Conservation (phyloP, 805 yeast genomes). For the Candida quercuum region DNA sequence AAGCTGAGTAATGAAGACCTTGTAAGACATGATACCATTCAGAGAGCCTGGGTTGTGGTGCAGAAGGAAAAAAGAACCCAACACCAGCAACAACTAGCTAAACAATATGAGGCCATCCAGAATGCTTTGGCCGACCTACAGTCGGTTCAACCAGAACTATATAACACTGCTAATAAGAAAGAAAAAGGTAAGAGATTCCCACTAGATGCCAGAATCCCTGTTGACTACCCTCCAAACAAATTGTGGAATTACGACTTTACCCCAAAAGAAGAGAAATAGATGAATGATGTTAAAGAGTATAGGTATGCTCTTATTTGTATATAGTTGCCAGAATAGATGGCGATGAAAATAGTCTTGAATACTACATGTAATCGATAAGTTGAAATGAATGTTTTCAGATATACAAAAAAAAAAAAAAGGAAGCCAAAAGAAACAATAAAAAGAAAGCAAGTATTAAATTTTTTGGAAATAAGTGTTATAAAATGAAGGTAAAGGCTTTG, state of each 20-base stretch:
- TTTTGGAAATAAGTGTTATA: background rate
- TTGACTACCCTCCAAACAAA: conserved; percentile 79
- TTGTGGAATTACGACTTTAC: conserved; percentile 67
- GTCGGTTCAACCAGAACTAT: conserved; percentile 46
- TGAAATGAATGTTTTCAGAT: no score
- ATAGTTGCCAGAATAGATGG: no score
- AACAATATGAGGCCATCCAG: conserved; percentile 61
- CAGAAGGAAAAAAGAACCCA: conserved; percentile 46
- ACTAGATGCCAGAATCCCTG: conserved; percentile 80
- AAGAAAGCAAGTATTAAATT: background rate
- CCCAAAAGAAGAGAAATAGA: conserved; percentile 16
- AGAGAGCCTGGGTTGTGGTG: conserved; percentile 72
- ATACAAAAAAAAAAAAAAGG: background rate
- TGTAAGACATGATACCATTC: conserved; percentile 77
- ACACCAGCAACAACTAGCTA: conserved; percentile 36
- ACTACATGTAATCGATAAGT: no score
- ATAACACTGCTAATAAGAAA: conserved; percentile 51
- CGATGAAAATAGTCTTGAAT: no score
- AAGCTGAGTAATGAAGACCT: conserved; percentile 76
- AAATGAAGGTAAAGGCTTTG: background rate
- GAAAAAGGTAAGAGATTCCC: conserved; percentile 65
- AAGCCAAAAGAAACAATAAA: background rate
- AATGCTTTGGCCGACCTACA: conserved; percentile 72
- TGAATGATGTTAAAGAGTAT: background rate
- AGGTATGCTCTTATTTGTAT: background rate